Percentiles rank a stretch among this genome's conserved stretches.
Conservation (phyloP, 2,329 filamentous ascomycete genomes). For the Cladosporium sp. region DNA sequence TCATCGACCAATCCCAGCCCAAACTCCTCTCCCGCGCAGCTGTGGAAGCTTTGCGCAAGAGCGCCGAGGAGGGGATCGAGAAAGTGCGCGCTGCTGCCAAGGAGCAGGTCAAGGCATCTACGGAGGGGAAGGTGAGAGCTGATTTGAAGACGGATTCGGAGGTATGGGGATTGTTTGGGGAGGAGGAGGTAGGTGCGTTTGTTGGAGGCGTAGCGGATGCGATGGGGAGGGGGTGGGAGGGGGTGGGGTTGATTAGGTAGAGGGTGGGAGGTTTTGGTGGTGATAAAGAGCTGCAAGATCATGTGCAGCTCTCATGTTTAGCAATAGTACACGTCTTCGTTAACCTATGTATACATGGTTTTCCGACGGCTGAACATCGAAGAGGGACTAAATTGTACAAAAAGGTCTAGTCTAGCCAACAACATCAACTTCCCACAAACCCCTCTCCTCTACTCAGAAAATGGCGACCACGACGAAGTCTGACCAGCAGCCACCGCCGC, state of each 20-base stretch:
- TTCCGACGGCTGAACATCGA: no score
- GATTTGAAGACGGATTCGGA: constrained; percentile 3
- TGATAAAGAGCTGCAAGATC: no score
- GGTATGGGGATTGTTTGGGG: constrained; percentile 6
- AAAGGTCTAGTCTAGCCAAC: no score
- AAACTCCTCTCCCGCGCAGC: constrained; percentile 12
- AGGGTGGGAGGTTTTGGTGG: no score
- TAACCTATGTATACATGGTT: no score
- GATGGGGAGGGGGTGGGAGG: constrained; percentile 29
- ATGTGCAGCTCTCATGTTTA: no score
- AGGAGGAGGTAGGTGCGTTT: constrained; percentile 19
- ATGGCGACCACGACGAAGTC: no score
- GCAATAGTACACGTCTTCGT: no score
- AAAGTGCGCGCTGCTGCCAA: constrained; percentile 23
- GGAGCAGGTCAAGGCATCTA: constrained; percentile 17
- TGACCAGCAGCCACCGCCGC: no score
- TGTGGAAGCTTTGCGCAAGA: constrained; percentile 18
- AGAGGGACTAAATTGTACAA: no score
- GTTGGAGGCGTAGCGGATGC: constrained; percentile 19
- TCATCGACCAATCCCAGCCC: constrained; percentile 9
- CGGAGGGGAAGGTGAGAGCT: constrained; percentile 13
- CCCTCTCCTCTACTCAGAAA: no score
- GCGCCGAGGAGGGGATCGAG: constrained; percentile 17
- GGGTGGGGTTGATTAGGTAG: constrained; percentile 22
- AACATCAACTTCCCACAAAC: no score